Base-by-base conservation (phyloP, 108 stramenopile species). In the Skeletonema potamos region DNA sequence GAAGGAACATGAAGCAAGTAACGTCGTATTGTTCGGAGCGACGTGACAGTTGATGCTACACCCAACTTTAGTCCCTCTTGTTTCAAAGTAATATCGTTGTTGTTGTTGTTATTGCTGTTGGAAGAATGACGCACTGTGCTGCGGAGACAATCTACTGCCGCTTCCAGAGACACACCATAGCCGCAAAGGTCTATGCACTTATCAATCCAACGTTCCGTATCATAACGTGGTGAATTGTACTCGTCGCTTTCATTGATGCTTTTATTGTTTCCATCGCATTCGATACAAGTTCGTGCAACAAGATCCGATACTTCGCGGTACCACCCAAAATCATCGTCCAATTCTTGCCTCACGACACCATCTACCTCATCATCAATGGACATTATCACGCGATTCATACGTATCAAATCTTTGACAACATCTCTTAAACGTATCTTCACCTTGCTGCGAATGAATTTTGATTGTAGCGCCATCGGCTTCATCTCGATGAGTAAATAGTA, bases 141-240 rank as follows among this genome's bases (percentile, higher is more conserved):
- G n/a, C 76, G 64, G 3, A 82, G 66, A 30, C 76, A 73, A 55
- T 73, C 76, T 20, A 78, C 66, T 27, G 81, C 76, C 26, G 58
- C 81, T 54, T 73, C 76, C 33, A 82, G 54, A 11, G 81, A 77
- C 48, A 58, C 54, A 0, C 51, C 62, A 33, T 68, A 68, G 18
- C 81, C 81, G 56, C 81, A 82, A 13, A 68, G 13, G 68, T 77
- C 76, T 39, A 82, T 56, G 36, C 76, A 77, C 28, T 57, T 61
- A 54, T 82, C 81, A 27, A 82, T 80, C 62, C 71, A 80, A 11
- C 61, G 56, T 37, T 80, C 79, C 15, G 59, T n/a, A 64, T 79
- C 66, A 60, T 65, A 12, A 54, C 32, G 4, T 37, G 27, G 12
- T 7, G 33, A 7, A 28, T 65, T 26, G 13, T 48, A 18, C 8